A percentile compares a stretch with the other conserved stretches of the same genome.
Evolutionary conservation across 202 grass and related monocot species (phyloP).

Genomic region (Carex arenaria): DNA sequence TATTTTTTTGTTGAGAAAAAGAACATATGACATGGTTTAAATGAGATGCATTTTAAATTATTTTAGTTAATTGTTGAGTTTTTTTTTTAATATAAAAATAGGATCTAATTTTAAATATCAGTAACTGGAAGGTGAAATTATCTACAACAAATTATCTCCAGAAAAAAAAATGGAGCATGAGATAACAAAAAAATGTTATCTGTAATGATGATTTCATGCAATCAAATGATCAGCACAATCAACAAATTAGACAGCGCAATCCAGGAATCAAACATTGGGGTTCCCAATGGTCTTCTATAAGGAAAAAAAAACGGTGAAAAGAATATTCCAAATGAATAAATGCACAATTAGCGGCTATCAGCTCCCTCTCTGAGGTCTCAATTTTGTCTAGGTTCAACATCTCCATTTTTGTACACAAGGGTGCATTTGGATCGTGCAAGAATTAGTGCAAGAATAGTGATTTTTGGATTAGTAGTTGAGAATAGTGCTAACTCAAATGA

Average conservation of each 20-base stretch:
- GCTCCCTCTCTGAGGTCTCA: neutral
- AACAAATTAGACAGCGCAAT: conserved; percentile 7
- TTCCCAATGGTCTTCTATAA: neutral
- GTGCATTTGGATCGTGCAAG: too few relatives aligned
- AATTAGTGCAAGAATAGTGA: too few relatives aligned
- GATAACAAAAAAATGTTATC: neutral
- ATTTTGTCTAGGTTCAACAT: neutral
- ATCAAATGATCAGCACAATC: neutral
- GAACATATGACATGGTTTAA: neutral
- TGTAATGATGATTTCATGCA: neutral
- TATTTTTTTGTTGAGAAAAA: too few relatives aligned
- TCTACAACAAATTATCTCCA: neutral
- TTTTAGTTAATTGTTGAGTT: neutral
- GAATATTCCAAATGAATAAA: neutral
- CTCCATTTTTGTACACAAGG: conserved; percentile 1
- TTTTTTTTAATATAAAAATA: too few relatives aligned
- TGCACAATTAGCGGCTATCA: neutral
- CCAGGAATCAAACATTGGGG: neutral
- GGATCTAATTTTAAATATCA: too few relatives aligned
- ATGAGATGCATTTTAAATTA: neutral
- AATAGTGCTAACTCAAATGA: too few relatives aligned
- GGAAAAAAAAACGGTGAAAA: neutral
- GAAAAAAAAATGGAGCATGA: neutral
- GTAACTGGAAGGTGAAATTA: neutral
- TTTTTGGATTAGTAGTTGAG: too few relatives aligned